These are phyloP conservation scores for Discostella pseudostelligera DNA, from an alignment of 108 stramenopile genomes.

Conservation along the genomic window DNA sequence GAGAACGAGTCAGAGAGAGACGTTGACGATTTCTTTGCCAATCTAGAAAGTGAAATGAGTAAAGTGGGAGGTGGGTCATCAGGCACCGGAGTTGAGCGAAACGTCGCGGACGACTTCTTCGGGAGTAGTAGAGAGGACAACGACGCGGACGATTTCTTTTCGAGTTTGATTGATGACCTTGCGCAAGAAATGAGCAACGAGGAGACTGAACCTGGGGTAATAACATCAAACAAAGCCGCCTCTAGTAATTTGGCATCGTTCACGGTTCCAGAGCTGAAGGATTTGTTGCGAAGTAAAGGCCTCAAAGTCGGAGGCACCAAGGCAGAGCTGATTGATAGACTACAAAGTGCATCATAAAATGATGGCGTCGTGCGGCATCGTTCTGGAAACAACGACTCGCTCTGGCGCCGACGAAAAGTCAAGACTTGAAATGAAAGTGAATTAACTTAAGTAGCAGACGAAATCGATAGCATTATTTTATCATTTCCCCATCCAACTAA, in stretches of 20 bases:
- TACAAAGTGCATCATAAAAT: constrained; percentile 17
- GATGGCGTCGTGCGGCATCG: background rate
- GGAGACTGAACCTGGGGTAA: constrained; percentile 1
- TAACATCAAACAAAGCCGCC: background rate
- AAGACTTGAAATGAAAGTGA: no score
- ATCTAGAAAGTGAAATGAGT: constrained; percentile 55
- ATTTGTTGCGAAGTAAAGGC: constrained; percentile 62
- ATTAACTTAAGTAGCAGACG: no score
- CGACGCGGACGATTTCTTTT: background rate
- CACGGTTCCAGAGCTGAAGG: constrained; percentile 79
- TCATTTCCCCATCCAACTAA: background rate
- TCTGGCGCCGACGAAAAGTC: no score
- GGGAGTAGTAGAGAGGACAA: no score
- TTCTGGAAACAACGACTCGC: no score
- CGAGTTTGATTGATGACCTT: constrained; percentile 36
- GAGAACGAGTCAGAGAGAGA: constrained; percentile 16
- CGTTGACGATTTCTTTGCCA: constrained; percentile 74
- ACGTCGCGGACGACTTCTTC: constrained; percentile 31
- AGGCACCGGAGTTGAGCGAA: background rate
- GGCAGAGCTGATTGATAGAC: constrained; percentile 76
- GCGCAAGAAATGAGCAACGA: constrained; percentile 25
- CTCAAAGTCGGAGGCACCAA: constrained; percentile 88
- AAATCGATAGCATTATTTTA: background rate
- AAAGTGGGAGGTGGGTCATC: constrained; percentile 17
- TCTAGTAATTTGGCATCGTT: constrained; percentile 23